Conservation (phyloP, 208 protist species). For the Polymyxa betae region DNA sequence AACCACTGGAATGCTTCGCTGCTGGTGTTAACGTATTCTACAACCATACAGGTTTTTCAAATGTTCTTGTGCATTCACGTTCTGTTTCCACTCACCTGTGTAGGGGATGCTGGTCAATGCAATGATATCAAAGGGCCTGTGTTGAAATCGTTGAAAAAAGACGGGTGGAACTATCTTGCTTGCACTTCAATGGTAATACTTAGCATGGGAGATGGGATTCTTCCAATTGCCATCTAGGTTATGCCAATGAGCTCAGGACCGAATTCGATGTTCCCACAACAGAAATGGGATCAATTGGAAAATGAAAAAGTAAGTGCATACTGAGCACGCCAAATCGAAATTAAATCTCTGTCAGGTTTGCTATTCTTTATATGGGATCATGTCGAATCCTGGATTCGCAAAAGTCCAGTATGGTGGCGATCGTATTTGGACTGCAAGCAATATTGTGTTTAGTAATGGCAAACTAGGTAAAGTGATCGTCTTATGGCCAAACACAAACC, state of each 20-base stretch:
- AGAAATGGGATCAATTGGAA: not conserved
- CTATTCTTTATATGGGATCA: not conserved
- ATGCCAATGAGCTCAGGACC: slow-evolving; percentile 22
- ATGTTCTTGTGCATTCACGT: not conserved
- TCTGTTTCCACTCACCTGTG: not conserved
- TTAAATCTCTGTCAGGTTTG: too few relatives aligned
- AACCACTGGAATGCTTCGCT: slow-evolving; percentile 9
- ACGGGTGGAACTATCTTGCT: slow-evolving; percentile 24
- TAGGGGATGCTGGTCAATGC: not conserved
- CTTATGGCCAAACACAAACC: not conserved
- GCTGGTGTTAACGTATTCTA: not conserved
- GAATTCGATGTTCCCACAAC: slow-evolving; percentile 16
- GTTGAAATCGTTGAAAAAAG: not conserved
- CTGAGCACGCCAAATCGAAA: too few relatives aligned
- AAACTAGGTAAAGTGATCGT: not conserved
- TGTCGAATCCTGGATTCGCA: not conserved
- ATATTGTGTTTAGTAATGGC: slow-evolving; percentile 47
- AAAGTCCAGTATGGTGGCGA: not conserved
- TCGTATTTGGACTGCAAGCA: not conserved
- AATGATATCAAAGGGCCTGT: not conserved
- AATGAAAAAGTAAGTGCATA: not conserved
- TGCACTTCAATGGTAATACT: slow-evolving; percentile 11
- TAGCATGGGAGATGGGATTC: not conserved
- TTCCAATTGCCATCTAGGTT: not conserved
- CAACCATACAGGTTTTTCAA: slow-evolving; percentile 4